Evolutionary conservation across 306 rosid genomes (phyloP).

Genomic region (Sicyos baderoa): DNA sequence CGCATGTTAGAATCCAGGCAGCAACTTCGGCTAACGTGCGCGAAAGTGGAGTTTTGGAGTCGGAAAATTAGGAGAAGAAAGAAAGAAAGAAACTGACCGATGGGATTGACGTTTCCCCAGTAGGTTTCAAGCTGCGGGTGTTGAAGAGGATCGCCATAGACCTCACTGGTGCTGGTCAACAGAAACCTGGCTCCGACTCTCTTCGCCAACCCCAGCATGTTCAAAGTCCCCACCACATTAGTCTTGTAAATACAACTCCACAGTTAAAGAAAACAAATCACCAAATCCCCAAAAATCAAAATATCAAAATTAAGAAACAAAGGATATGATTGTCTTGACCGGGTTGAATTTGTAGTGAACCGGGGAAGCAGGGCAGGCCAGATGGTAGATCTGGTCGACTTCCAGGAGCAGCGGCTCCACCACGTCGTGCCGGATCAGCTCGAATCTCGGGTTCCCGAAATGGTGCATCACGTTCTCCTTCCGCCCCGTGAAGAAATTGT

Average conservation of each 20-base stretch:
- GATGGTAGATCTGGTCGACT: conserved; percentile 97
- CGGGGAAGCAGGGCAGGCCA: conserved; percentile 96
- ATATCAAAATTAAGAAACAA: background rate
- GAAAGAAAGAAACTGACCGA: conserved; percentile 38
- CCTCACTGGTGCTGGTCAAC: conserved; percentile 94
- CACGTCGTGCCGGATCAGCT: conserved; percentile 90
- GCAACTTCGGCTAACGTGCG: background rate
- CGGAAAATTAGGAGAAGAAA: background rate
- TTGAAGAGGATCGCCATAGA: conserved; percentile 93
- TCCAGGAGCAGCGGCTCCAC: conserved; percentile 85
- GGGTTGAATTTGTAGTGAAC: conserved; percentile 98
- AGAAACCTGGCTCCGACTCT: conserved; percentile 84
- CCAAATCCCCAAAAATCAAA: background rate
- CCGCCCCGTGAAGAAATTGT: conserved; percentile 85
- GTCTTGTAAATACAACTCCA: conserved; percentile 49
- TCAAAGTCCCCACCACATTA: conserved; percentile 92
- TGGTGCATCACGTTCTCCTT: conserved; percentile 94
- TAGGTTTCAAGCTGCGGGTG: conserved; percentile 97
- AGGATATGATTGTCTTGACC: conserved; percentile 91
- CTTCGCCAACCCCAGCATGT: conserved; percentile 89
- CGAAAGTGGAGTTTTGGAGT: background rate
- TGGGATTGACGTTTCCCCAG: conserved; percentile 99
- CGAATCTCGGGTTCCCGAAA: conserved; percentile 79
- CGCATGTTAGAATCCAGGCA: background rate
- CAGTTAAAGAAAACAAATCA: conserved; percentile 39